A percentile compares a stretch with the other conserved stretches of the same genome.
Conservation (phyloP, 164 flowering plant genomes). For the Macadamia tetraphylla region DNA sequence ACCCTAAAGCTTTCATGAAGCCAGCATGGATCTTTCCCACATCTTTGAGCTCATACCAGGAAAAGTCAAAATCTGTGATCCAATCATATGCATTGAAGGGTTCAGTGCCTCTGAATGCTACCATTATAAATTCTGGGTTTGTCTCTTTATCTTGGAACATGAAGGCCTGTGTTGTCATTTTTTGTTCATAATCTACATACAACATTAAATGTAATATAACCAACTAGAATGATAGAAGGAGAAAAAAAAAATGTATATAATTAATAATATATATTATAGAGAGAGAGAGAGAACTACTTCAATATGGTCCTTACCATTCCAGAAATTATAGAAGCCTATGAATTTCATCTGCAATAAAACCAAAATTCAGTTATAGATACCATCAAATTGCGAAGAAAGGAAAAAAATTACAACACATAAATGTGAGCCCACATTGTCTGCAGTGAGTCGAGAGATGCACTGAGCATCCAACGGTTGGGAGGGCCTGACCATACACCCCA, state of each 20-base stretch:
- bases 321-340: constrained; percentile 47
- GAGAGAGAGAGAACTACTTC: too few species aligned
- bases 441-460: too few species aligned
- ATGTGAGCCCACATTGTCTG: too few species aligned
- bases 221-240: too few species aligned
- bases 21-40: constrained; percentile 30
- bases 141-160: constrained; percentile 25
- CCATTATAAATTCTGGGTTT: constrained; percentile 31
- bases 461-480: too few species aligned
- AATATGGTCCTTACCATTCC: constrained; percentile 50
- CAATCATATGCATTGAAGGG: constrained; percentile 43
- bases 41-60: constrained; percentile 34
- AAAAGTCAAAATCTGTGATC: constrained; percentile 43
- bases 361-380: too few species aligned
- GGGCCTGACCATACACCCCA: too few species aligned
- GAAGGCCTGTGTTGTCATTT: constrained; percentile 34
- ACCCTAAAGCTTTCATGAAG: constrained; percentile 58
- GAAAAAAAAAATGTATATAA: too few species aligned
- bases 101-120: constrained; percentile 52
- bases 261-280: too few species aligned
- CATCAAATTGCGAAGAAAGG: too few species aligned
- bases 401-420: too few species aligned
- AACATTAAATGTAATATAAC: too few species aligned
- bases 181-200: constrained; percentile 21
- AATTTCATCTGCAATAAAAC: constrained; percentile 58